phyloP scores from a whole-genome alignment of 192 early-diverging fungal genomes.

The Chytriomyces confervae region DNA sequence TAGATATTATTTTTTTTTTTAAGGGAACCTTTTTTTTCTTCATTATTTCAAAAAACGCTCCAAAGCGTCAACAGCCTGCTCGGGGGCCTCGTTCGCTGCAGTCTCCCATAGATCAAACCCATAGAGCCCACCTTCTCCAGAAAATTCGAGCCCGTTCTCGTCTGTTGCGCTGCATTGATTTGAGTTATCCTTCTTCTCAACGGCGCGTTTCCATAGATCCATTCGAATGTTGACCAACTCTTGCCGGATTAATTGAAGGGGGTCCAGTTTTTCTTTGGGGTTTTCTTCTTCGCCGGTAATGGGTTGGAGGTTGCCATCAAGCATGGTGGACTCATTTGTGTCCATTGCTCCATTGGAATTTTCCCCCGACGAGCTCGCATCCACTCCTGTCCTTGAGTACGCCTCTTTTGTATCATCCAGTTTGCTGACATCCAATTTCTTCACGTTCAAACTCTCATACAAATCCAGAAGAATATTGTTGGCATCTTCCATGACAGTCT shows the following conservation, averaged over 20 bases:
- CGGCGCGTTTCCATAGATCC: constrained; percentile 16
- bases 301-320: not conserved
- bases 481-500: constrained; percentile 9
- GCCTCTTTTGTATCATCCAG: not conserved
- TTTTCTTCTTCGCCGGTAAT: not conserved
- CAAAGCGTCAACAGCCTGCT: not conserved
- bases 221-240: constrained; percentile 6
- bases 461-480: constrained; percentile 14
- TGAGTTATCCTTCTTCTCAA: not conserved
- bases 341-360: not conserved
- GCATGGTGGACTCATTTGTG: constrained; percentile 1
- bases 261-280: not conserved
- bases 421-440: not conserved
- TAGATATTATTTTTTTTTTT: constrained; percentile 6
- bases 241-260: not conserved
- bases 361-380: not conserved
- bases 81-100: not conserved
- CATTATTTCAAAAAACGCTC: not conserved
- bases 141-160: constrained; percentile 9
- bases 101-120: constrained; percentile 19
- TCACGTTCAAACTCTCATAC: not conserved
- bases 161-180: not conserved
- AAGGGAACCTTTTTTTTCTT: not conserved
- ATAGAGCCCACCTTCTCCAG: not conserved
- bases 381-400: not conserved